Percentiles rank a stretch among this genome's conserved stretches.
Evolutionary conservation across 495 filamentous ascomycete species (phyloP).

Genomic region (Hyaloscypha bicolor): DNA sequence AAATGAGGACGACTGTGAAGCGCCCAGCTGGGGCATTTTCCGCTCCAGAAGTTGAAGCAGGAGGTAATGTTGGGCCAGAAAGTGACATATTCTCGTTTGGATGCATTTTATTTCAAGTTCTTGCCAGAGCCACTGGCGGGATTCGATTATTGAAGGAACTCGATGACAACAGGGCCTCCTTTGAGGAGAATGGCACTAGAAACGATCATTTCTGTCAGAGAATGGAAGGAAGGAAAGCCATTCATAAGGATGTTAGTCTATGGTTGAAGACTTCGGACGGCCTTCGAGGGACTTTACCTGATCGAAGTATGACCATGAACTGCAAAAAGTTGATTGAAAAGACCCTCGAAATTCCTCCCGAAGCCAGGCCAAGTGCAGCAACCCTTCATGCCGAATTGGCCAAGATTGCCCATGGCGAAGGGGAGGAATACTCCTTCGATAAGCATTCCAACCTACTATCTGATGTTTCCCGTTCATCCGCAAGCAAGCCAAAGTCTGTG

Average conservation of each 20-base stretch:
- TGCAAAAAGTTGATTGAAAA: not conserved
- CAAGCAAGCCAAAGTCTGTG: too few relatives aligned
- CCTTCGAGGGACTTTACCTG: not conserved
- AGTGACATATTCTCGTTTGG: slow-evolving; percentile 37
- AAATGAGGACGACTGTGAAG: not conserved
- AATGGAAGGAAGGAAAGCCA: not conserved
- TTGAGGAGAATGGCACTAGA: not conserved
- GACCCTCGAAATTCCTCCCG: not conserved
- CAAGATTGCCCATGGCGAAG: not conserved
- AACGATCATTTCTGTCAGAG: slow-evolving; percentile 9
- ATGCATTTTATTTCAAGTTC: slow-evolving; percentile 31
- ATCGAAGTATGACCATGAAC: not conserved
- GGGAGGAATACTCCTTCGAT: too few relatives aligned
- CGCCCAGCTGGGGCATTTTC: slow-evolving; percentile 27
- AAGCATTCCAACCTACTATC: too few relatives aligned
- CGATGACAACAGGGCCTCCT: not conserved
- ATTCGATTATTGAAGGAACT: slow-evolving; percentile 9
- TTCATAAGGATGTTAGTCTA: not conserved
- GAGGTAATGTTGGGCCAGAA: slow-evolving; percentile 17
- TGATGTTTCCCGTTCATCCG: too few relatives aligned
- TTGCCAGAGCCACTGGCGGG: slow-evolving; percentile 28
- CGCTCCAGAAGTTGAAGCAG: slow-evolving; percentile 29
- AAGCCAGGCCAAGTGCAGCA: not conserved
- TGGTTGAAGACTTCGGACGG: slow-evolving; percentile 4
- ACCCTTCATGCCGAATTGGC: not conserved